Evolutionary conservation across 768 basidiomycete species (phyloP).

Genomic region (Termitomyces sp.): DNA sequence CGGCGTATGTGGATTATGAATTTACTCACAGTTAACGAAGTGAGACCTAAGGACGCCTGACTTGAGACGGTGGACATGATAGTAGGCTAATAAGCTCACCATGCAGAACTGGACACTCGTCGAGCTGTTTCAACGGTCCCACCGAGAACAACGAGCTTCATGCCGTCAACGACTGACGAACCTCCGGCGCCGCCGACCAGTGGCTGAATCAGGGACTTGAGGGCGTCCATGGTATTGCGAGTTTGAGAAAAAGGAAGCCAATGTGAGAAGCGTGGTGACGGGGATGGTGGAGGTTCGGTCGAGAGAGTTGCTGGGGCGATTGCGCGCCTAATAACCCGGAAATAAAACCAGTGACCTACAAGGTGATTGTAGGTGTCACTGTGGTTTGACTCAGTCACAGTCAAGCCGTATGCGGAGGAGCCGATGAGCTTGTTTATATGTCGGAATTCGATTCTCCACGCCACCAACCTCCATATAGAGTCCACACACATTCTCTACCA

Average conservation of each 20-base stretch:
- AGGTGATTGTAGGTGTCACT: constrained; percentile 13
- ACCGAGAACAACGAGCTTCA: constrained; percentile 87
- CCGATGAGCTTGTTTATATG: constrained; percentile 7
- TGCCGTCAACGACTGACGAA: constrained; percentile 81
- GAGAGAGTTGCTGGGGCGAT: constrained; percentile 11
- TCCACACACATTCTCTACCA: not conserved
- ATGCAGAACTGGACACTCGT: constrained; percentile 77
- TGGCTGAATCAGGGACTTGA: constrained; percentile 79
- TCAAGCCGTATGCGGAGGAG: constrained; percentile 16
- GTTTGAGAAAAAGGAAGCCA: constrained; percentile 18
- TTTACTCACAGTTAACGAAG: constrained; percentile 77
- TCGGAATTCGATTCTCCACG: constrained; percentile 7
- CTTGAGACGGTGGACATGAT: not conserved
- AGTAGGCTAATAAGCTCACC: constrained; percentile 41
- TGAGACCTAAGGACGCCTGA: constrained; percentile 52
- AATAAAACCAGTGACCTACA: constrained; percentile 16
- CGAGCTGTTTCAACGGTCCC: constrained; percentile 87
- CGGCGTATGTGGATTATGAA: constrained; percentile 9
- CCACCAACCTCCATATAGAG: constrained; percentile 1
- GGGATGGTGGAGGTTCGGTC: constrained; percentile 14
- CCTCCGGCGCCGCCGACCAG: constrained; percentile 73
- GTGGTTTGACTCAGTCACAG: constrained; percentile 19
- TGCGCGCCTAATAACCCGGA: constrained; percentile 18
- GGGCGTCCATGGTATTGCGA: constrained; percentile 57
- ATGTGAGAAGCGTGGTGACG: constrained; percentile 15